phyloP scores from a whole-genome alignment of 2,329 filamentous ascomycete species.

The Amylocarpus encephaloides region DNA sequence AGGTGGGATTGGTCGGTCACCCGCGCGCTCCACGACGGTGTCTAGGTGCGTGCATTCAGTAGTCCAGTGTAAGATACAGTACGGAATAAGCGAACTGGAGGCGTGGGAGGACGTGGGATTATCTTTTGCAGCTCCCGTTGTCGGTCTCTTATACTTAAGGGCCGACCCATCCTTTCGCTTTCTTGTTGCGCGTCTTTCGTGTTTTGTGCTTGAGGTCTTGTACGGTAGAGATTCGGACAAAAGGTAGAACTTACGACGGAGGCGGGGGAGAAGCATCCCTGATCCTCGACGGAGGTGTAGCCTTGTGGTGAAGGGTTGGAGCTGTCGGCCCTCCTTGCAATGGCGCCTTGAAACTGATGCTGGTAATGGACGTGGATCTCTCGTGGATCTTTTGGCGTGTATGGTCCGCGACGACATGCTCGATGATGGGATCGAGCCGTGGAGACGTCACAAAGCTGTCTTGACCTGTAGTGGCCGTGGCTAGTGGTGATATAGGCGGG shows the following conservation, averaged over 20 bases:
- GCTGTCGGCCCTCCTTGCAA: slow-evolving; percentile 13
- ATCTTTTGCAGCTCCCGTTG: background rate
- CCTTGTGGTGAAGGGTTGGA: slow-evolving; percentile 10
- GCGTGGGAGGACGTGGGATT: slow-evolving; percentile 9
- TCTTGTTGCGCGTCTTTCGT: background rate
- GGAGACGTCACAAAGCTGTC: slow-evolving; percentile 17
- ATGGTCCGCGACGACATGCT: slow-evolving; percentile 29
- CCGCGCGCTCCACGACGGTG: slow-evolving; percentile 10
- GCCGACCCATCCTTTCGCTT: background rate
- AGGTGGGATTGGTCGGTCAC: slow-evolving; percentile 20
- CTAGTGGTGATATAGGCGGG: background rate
- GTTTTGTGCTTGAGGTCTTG: background rate
- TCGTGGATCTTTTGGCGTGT: slow-evolving; percentile 6
- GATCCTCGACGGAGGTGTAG: slow-evolving; percentile 14
- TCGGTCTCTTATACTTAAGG: slow-evolving; percentile 2
- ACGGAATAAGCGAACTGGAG: slow-evolving; percentile 12
- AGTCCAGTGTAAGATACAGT: no score
- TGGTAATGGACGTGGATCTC: slow-evolving; percentile 21
- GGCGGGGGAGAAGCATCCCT: slow-evolving; percentile 35
- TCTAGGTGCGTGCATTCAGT: background rate
- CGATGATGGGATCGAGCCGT: slow-evolving; percentile 28
- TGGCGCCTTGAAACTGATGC: slow-evolving; percentile 24
- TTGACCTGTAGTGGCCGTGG: slow-evolving; percentile 8
- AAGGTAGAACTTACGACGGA: slow-evolving; percentile 28
- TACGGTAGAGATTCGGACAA: background rate